These are phyloP conservation scores for Pseudonitzschia delicatissima DNA, from an alignment of 108 stramenopile genomes.

Conservation along the genomic window DNA sequence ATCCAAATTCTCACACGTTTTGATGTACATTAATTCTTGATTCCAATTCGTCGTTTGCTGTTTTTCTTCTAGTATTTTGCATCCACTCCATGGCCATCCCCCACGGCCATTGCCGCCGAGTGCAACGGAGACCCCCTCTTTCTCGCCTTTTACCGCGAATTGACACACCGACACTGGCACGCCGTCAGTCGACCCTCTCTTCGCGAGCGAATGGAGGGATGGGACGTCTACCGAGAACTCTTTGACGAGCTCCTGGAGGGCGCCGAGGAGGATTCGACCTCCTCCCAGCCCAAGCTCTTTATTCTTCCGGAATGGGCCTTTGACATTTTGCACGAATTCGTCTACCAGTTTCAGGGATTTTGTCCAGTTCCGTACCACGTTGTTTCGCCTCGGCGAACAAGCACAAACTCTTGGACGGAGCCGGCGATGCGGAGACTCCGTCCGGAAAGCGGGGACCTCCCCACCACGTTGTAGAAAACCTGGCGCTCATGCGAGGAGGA, in stretches of 20 bases:
- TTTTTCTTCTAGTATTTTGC: constrained; percentile 67
- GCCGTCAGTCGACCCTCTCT: constrained; percentile 72
- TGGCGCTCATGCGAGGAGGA: constrained; percentile 52
- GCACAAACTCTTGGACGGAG: constrained; percentile 30
- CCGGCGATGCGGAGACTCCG: constrained; percentile 4
- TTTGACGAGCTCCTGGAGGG: constrained; percentile 79
- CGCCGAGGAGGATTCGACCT: constrained; percentile 42
- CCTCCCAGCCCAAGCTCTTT: constrained; percentile 44
- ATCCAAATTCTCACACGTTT: neutral
- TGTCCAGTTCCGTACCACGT: constrained; percentile 90
- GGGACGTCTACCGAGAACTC: constrained; percentile 81
- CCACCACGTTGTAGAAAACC: constrained; percentile 71
- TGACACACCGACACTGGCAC: constrained; percentile 84
- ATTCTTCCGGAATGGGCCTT: constrained; percentile 95
- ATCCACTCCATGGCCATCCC: constrained; percentile 78
- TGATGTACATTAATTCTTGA: too few relatives aligned
- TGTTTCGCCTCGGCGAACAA: constrained; percentile 62
- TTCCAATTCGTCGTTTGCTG: neutral
- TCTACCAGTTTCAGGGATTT: constrained; percentile 98
- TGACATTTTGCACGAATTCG: constrained; percentile 98
- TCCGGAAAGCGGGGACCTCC: constrained; percentile 24
- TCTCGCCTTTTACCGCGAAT: constrained; percentile 81
- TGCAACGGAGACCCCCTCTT: constrained; percentile 86
- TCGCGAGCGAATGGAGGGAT: constrained; percentile 86
- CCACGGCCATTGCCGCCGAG: constrained; percentile 73